Evolutionary conservation across 495 filamentous ascomycete genomes (phyloP).

Genomic region (Penicillium ochrochloron): DNA sequence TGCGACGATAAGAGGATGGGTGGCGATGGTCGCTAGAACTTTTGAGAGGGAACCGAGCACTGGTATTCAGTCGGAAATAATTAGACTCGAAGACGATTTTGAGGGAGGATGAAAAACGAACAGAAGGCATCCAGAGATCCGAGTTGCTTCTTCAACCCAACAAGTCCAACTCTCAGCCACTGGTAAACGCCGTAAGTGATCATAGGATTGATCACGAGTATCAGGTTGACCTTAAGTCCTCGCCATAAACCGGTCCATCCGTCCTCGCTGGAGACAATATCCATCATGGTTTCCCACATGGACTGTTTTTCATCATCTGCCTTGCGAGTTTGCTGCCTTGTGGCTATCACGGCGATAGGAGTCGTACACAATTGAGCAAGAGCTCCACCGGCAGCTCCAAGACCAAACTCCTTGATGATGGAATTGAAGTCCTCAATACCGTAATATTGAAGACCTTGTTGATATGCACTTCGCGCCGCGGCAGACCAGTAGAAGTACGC

Average conservation of each 20-base stretch:
- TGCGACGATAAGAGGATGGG: slow-evolving; percentile 89
- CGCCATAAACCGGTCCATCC: slow-evolving; percentile 76
- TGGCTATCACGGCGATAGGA: slow-evolving; percentile 87
- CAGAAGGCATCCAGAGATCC: slow-evolving; percentile 79
- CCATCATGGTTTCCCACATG: slow-evolving; percentile 75
- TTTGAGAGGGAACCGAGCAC: slow-evolving; percentile 87
- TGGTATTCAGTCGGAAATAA: slow-evolving; percentile 27
- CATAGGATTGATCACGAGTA: slow-evolving; percentile 79
- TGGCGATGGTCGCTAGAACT: slow-evolving; percentile 77
- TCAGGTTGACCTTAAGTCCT: slow-evolving; percentile 51
- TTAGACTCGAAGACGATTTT: slow-evolving; percentile 4
- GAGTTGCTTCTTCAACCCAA: slow-evolving; percentile 67
- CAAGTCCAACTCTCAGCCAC: slow-evolving; percentile 71
- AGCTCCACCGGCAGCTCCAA: slow-evolving; percentile 82
- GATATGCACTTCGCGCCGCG: slow-evolving; percentile 11
- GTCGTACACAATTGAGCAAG: slow-evolving; percentile 89
- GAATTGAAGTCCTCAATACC: slow-evolving; percentile 15
- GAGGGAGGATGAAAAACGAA: slow-evolving; percentile 45
- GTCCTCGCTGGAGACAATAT: slow-evolving; percentile 81
- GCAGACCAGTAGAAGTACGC: slow-evolving; percentile 30
- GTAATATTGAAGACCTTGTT: background rate
- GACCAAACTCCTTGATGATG: slow-evolving; percentile 39
- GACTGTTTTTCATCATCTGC: slow-evolving; percentile 72
- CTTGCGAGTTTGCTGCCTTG: slow-evolving; percentile 79
- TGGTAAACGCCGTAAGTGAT: slow-evolving; percentile 96